A percentile compares a stretch with the other conserved stretches of the same genome.
These are phyloP conservation scores for Colletotrichum trifolii DNA, from an alignment of 2,329 filamentous ascomycete species.

Conservation along the genomic window DNA sequence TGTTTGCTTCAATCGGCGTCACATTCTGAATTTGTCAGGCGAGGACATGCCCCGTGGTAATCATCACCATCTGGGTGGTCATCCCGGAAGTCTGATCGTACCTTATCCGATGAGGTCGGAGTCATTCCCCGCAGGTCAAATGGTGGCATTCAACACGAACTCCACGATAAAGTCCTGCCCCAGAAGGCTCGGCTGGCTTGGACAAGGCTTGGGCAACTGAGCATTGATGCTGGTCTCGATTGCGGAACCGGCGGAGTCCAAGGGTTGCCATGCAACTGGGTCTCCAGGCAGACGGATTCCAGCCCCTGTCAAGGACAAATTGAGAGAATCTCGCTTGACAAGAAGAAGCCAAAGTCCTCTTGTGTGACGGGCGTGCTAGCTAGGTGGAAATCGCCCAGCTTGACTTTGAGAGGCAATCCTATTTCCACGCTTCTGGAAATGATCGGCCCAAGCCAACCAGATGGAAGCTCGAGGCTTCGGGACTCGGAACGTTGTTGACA, in stretches of 20 bases:
- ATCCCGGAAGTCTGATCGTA: constrained; percentile 1
- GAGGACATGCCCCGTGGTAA: too few species aligned
- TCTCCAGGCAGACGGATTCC: constrained; percentile 18
- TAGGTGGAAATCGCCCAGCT: background rate
- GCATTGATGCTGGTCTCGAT: constrained; percentile 3
- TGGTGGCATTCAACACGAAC: constrained; percentile 4
- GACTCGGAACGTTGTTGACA: too few species aligned
- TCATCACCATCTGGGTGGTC: too few species aligned
- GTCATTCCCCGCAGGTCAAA: background rate
- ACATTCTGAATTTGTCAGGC: too few species aligned
- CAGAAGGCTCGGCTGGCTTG: background rate
- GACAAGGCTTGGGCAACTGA: background rate
- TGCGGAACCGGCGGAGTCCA: constrained; percentile 9
- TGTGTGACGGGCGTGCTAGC: background rate
- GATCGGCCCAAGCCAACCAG: background rate
- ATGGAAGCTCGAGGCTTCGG: background rate
- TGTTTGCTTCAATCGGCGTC: background rate
- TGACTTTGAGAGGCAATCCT: constrained; percentile 12
- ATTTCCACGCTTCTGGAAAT: background rate
- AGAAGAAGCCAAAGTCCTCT: constrained; percentile 16
- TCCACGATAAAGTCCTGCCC: constrained; percentile 1
- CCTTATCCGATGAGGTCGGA: background rate
- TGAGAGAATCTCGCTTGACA: constrained; percentile 15
- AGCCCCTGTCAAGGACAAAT: constrained; percentile 3
- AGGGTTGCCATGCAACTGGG: constrained; percentile 7